phyloP scores from a whole-genome alignment of 2,329 filamentous ascomycete genomes.

The Diplodia seriata region DNA sequence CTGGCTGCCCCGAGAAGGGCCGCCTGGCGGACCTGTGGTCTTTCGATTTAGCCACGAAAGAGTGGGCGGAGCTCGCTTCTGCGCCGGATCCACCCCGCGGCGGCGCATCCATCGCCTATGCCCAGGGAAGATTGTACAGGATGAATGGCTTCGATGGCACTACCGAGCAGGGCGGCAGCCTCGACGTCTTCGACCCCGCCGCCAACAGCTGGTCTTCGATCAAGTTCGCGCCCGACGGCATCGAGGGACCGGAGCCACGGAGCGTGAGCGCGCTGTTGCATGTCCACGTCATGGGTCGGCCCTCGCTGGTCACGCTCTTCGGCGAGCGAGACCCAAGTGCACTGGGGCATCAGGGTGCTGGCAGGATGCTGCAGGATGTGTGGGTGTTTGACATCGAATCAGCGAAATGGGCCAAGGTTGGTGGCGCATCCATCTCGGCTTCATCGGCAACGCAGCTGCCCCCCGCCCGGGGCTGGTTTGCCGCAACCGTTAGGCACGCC shows the following conservation, averaged over 20 bases:
- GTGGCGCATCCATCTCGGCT: conserved; percentile 36
- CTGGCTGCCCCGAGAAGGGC: conserved; percentile 71
- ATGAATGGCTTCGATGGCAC: conserved; percentile 82
- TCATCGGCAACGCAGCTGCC: conserved; percentile 40
- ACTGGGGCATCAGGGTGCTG: conserved; percentile 61
- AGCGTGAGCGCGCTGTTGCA: conserved; percentile 59
- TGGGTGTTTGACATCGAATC: conserved; percentile 55
- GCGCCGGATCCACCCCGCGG: conserved; percentile 72
- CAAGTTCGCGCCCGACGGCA: conserved; percentile 52
- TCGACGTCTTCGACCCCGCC: conserved; percentile 66
- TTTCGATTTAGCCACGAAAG: conserved; percentile 69
- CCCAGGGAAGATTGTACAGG: conserved; percentile 71
- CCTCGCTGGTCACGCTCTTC: conserved; percentile 58
- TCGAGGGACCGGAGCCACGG: conserved; percentile 55
- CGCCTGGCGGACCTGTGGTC: conserved; percentile 77
- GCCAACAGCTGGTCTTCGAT: conserved; percentile 52
- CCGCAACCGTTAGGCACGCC: conserved; percentile 52
- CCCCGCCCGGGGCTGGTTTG: conserved; percentile 60
- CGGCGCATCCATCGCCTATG: conserved; percentile 71
- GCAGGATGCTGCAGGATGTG: conserved; percentile 62
- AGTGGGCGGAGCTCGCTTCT: conserved; percentile 72
- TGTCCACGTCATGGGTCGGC: conserved; percentile 46
- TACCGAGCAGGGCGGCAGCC: conserved; percentile 70
- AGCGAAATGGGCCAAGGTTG: conserved; percentile 45
- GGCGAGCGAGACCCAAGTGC: conserved; percentile 62